phyloP scores from a whole-genome alignment of 2,329 filamentous ascomycete genomes.

The Cadophora malorum region DNA sequence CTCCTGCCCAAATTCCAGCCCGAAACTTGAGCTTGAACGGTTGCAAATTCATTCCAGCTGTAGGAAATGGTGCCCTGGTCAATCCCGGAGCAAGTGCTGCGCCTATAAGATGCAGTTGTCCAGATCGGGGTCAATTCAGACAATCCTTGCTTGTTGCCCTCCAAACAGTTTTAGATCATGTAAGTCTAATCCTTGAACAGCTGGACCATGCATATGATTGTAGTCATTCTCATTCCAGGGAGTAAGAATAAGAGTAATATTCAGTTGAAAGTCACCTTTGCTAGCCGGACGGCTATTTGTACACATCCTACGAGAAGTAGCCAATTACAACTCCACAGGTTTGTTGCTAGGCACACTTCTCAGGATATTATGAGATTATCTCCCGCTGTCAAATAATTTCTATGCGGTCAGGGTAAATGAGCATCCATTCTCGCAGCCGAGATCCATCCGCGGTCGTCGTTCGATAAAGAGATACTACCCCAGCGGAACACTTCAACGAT shows the following conservation, averaged over 20 bases:
- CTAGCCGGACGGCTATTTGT: no score
- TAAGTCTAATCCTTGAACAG: conserved; percentile 13
- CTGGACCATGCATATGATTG: conserved; percentile 14
- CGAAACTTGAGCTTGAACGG: background rate
- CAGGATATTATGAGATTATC: no score
- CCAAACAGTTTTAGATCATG: conserved; percentile 10
- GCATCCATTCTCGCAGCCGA: no score
- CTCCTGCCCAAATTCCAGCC: conserved; percentile 2
- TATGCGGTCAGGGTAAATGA: no score
- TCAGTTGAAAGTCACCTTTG: no score
- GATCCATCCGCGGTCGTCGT: no score
- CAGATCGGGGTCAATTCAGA: conserved; percentile 17
- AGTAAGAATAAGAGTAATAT: background rate
- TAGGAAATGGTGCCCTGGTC: conserved; percentile 9
- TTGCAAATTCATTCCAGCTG: conserved; percentile 9
- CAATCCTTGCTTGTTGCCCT: conserved; percentile 11
- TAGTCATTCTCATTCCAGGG: background rate
- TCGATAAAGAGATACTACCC: no score
- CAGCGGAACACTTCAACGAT: no score
- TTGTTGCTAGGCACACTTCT: background rate
- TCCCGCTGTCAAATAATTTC: no score
- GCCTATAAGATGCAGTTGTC: background rate
- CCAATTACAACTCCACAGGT: background rate
- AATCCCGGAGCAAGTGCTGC: background rate
- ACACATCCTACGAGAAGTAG: conserved; percentile 16